phyloP scores from a whole-genome alignment of 352 stramenopile genomes.

The Pythium folliculosum region DNA sequence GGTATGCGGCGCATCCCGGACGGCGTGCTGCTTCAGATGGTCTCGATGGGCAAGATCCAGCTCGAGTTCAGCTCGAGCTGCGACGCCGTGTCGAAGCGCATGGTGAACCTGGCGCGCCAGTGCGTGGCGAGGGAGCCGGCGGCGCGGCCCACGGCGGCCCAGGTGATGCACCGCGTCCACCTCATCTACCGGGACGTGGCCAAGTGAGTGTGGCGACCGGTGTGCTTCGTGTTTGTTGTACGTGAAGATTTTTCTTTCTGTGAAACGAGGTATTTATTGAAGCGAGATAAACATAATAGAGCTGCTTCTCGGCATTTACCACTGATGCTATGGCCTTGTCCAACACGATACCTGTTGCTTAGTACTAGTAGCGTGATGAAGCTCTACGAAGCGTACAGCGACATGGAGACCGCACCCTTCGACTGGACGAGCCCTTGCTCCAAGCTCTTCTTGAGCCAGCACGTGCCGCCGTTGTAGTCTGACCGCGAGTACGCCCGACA shows the following conservation, averaged over 20 bases:
- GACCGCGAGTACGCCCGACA: constrained; percentile 40
- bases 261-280: too few relatives aligned
- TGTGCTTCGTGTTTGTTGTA: not conserved
- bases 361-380: too few relatives aligned
- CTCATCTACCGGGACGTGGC: constrained; percentile 53
- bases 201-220: constrained; percentile 23
- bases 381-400: too few relatives aligned
- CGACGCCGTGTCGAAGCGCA: constrained; percentile 16
- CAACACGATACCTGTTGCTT: too few relatives aligned
- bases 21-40: constrained; percentile 32
- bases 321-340: too few relatives aligned
- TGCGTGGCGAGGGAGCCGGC: constrained; percentile 34
- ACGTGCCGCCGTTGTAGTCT: constrained; percentile 52
- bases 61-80: constrained; percentile 34
- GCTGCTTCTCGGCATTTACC: too few relatives aligned
- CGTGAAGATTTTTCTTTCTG: not conserved
- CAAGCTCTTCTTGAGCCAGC: constrained; percentile 27
- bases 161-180: constrained; percentile 32
- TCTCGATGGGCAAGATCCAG: constrained; percentile 35
- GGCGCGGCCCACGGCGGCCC: constrained; percentile 35
- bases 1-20: constrained; percentile 13
- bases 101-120: constrained; percentile 30
- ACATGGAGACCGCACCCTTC: too few relatives aligned
- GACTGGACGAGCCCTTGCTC: not conserved
- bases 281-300: too few relatives aligned